phyloP scores from a whole-genome alignment of 1,284 basidiomycete genomes.

The Psilocybe mexicana region DNA sequence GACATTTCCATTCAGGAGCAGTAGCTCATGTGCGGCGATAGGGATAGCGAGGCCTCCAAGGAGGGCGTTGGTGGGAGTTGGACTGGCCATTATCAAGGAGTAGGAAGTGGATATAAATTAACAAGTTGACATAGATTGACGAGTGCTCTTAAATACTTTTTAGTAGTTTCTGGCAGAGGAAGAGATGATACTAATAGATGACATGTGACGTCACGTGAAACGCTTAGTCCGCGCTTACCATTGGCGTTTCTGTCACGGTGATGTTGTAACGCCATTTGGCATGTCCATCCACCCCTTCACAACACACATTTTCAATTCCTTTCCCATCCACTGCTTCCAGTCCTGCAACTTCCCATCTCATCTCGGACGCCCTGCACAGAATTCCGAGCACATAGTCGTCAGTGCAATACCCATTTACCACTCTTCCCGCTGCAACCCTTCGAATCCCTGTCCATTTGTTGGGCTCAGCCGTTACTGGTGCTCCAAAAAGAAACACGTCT shows the following conservation, averaged over 20 bases:
- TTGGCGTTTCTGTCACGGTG: too few relatives aligned
- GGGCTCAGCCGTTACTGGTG: conserved; percentile 59
- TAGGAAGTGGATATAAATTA: conserved; percentile 2
- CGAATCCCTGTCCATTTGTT: conserved; percentile 64
- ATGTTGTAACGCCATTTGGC: conserved; percentile 55
- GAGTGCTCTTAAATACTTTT: not conserved
- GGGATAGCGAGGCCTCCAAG: conserved; percentile 62
- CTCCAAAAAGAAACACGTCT: conserved; percentile 76
- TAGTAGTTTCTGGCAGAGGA: conserved; percentile 5
- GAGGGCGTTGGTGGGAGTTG: conserved; percentile 59
- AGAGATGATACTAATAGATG: too few relatives aligned
- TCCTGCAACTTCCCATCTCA: conserved; percentile 71
- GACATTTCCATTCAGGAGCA: conserved; percentile 57
- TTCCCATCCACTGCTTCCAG: conserved; percentile 62
- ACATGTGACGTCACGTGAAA: conserved; percentile 19
- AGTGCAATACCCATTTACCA: conserved; percentile 73
- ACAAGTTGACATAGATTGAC: not conserved
- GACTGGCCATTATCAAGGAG: conserved; percentile 26
- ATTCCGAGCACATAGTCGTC: conserved; percentile 78
- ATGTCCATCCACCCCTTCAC: conserved; percentile 53
- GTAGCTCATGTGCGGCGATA: conserved; percentile 53
- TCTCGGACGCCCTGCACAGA: conserved; percentile 64
- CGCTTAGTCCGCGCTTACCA: not conserved
- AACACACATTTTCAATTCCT: conserved; percentile 72
- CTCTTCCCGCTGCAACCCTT: conserved; percentile 63